Base-by-base conservation (phyloP, 345 rosid genomes). In the Populus pruinosa region DNA sequence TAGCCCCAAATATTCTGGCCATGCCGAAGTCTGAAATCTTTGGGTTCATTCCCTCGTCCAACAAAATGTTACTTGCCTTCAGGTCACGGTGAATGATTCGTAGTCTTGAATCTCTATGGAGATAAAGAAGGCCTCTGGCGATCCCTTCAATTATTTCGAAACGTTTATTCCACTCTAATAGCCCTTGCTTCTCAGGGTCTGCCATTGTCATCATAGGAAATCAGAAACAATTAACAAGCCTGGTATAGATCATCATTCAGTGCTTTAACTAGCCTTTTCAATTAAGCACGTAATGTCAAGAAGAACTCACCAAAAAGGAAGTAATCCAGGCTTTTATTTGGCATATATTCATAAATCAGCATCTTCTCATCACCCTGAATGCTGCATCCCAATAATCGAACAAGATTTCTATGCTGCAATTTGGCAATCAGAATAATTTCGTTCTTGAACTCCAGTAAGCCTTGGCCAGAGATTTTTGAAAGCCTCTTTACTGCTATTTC, bases 401-500 rank as follows among this genome's bases (percentile, higher is more conserved):
- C 83, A 76, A 80, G 83, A 80, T 80, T 80, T 29, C 79, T 76
- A 56, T 80, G 83, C 38, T 80, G 83, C 39, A 80, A 55, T 71
- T 76, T 80, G 18, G 83, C 83, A 23, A 23, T 59, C 25, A 59
- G 27, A 59, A 59, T 59, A 59, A 23, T 20, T 0, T 59, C 64
- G 2, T 20, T 59, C 25, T 59, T 59, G 64, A 23, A 59, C 27
- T 59, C 64, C 64, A 5, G 25, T 17, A 23, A 20, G 25, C 64
- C 64, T 2, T 59, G 64, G 64, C 64, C 25, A 4, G 64, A 59
- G 64, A 20, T 59, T 59, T 23, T 59, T n/a, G 64, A 59, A 20
- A 59, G 27, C 27, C 64, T 59, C 64, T 59, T 59, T 3, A 59
- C 64, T 20, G 64, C 64, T 59, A 59, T 59, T 8, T 20, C 23